Percentiles rank a stretch among this genome's conserved stretches.
Evolutionary conservation across 768 basidiomycete species (phyloP).

Genomic region (Phanerodontia chrysosporium): DNA sequence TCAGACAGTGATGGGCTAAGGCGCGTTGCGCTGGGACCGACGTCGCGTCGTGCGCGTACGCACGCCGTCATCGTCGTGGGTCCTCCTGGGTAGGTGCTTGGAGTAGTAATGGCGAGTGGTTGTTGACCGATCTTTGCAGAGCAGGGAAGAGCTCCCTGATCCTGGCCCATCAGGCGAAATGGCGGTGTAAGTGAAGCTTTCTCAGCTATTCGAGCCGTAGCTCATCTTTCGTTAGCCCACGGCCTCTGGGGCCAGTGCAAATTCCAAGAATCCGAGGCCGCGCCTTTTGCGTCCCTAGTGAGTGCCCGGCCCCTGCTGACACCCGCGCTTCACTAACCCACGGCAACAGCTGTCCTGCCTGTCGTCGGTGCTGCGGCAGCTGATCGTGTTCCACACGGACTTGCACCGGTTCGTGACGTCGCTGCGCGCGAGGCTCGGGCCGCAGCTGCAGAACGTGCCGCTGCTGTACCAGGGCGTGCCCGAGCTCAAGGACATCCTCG

Average conservation of each 20-base stretch:
- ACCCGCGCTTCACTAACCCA: background rate
- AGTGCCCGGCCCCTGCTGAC: conserved; percentile 14
- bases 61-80: conserved; percentile 62
- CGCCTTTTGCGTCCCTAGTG: conserved; percentile 67
- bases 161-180: conserved; percentile 65
- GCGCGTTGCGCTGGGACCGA: conserved; percentile 39
- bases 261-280: conserved; percentile 59
- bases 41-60: conserved; percentile 41
- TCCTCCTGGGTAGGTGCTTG: conserved; percentile 49
- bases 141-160: conserved; percentile 77
- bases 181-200: conserved; percentile 46
- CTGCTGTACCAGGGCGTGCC: conserved; percentile 69
- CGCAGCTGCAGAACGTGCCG: conserved; percentile 65
- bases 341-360: conserved; percentile 54
- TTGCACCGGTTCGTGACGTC: conserved; percentile 60
- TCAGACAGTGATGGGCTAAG: conserved; percentile 41
- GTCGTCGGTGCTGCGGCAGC: conserved; percentile 66
- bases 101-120: background rate
- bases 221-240: conserved; percentile 31
- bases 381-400: conserved; percentile 72
- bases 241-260: conserved; percentile 78
- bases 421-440: conserved; percentile 58
- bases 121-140: conserved; percentile 18
- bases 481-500: conserved; percentile 61
- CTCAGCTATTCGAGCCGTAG: background rate